Conservation (phyloP, 169 alveolate genomes). For the Plasmodium vinckei region DNA sequence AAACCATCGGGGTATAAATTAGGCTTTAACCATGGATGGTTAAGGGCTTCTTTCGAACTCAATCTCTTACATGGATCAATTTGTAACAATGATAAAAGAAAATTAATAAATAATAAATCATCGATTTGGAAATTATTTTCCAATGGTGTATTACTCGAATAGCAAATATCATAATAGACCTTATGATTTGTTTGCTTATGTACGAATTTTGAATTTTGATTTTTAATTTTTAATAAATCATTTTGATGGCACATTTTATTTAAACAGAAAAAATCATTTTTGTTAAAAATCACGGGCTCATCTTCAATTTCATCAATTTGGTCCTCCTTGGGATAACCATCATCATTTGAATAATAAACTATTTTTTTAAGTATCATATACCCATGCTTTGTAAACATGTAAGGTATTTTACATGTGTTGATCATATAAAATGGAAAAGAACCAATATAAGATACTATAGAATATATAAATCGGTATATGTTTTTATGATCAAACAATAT, state of each 20-base stretch:
- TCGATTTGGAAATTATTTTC: constrained; percentile 54
- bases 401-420: constrained; percentile 64
- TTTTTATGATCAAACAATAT: constrained; percentile 91
- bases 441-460: constrained; percentile 86
- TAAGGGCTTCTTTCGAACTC: constrained; percentile 92
- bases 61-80: constrained; percentile 91
- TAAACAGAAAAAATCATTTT: constrained; percentile 68
- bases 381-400: constrained; percentile 75
- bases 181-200: constrained; percentile 9
- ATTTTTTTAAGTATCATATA: constrained; percentile 51
- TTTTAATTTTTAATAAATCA: constrained; percentile 28
- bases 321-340: constrained; percentile 37
- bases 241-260: constrained; percentile 23
- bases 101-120: constrained; percentile 57
- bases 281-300: constrained; percentile 60
- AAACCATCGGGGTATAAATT: constrained; percentile 69
- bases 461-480: constrained; percentile 87
- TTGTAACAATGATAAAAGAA: constrained; percentile 80
- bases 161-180: constrained; percentile 72
- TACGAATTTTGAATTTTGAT: background rate
- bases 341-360: constrained; percentile 13
- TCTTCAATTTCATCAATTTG: constrained; percentile 58
- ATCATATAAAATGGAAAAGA: constrained; percentile 87
- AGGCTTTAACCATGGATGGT: constrained; percentile 93
- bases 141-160: constrained; percentile 55